Evolutionary conservation across 352 stramenopile species (phyloP).

Genomic region (Globisporangium perplexum): DNA sequence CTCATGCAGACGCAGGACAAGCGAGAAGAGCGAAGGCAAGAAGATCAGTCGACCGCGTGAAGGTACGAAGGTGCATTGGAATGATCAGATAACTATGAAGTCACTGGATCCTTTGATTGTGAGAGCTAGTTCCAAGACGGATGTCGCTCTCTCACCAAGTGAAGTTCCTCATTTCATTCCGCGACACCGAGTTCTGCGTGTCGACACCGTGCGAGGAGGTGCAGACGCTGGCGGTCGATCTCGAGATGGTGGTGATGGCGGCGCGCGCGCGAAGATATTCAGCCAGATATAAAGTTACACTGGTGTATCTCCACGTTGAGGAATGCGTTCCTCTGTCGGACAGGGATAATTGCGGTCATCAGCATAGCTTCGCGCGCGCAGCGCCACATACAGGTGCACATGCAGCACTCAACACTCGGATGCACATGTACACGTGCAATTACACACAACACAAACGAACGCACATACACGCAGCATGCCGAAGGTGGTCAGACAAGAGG

Average conservation of each 20-base stretch:
- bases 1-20: no score
- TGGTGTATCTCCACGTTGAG: slow-evolving; percentile 80
- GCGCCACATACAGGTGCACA: slow-evolving; percentile 5
- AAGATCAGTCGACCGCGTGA: background rate
- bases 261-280: slow-evolving; percentile 40
- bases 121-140: slow-evolving; percentile 69
- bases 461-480: slow-evolving; percentile 7
- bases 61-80: slow-evolving; percentile 2
- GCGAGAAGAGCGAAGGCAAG: background rate
- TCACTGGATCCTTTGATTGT: slow-evolving; percentile 83
- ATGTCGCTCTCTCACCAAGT: slow-evolving; percentile 62
- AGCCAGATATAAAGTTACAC: slow-evolving; percentile 85
- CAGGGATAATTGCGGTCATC: slow-evolving; percentile 88
- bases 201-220: background rate
- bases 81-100: slow-evolving; percentile 89
- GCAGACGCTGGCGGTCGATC: background rate
- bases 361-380: slow-evolving; percentile 41
- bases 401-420: slow-evolving; percentile 3
- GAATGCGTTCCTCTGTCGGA: slow-evolving; percentile 86
- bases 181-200: background rate
- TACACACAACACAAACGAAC: slow-evolving; percentile 6
- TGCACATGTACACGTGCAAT: slow-evolving; percentile 4
- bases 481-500: slow-evolving; percentile 83
- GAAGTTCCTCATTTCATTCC: slow-evolving; percentile 69
- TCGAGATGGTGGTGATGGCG: background rate